Evolutionary conservation across 495 filamentous ascomycete species (phyloP), one percentile per base, ranked within the genome.

Genomic region (Xylaria cubensis): DNA sequence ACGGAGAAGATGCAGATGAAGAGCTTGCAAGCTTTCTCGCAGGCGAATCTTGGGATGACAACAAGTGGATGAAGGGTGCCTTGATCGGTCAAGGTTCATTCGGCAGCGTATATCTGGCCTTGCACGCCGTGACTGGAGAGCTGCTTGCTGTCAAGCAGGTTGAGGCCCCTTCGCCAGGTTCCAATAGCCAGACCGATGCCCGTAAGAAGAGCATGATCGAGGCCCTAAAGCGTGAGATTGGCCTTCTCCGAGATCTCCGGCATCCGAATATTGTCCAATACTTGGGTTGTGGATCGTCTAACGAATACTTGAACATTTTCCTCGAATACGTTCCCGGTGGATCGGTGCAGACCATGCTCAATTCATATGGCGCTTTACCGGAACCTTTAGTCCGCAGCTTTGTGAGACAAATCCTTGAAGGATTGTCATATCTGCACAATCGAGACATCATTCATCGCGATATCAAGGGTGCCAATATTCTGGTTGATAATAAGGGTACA

Each of bases 61-160:
- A 94, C 82, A 94, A 95, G 78, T 99, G 97, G 94, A 99, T 99
- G 94, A 97, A 98, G 82, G 96, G 96, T 77, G 93, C 94, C 17
- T 83, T 98, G 61, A 99, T 99, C 75, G 96, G 96, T 58, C 94
- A 97, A 80, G 96, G 96, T 71, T 97, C 94, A 58, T 99, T 99
- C 76, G 96, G 96, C 76, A 95, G 93, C 74, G 96, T 99, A 63
- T 99, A 94, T 84, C 86, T 99, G 50, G 97, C 96, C 67, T 86
- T 99, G n/a, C 97, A 98, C 77, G 92, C 96, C 67, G 91, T 99
- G 68, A 99, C 97, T 34, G 96, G 95, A 76, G 97, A 97, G 79
- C 91, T 99, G 51, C 94, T 99, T 86, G 96, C 96, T 51, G 96
- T 99, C 48, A 99, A 99, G 84, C 96, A 98, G 82, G 96, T 99